These are phyloP conservation scores for Aphanomyces euteiches DNA, from an alignment of 352 stramenopile species.

Conservation along the genomic window DNA sequence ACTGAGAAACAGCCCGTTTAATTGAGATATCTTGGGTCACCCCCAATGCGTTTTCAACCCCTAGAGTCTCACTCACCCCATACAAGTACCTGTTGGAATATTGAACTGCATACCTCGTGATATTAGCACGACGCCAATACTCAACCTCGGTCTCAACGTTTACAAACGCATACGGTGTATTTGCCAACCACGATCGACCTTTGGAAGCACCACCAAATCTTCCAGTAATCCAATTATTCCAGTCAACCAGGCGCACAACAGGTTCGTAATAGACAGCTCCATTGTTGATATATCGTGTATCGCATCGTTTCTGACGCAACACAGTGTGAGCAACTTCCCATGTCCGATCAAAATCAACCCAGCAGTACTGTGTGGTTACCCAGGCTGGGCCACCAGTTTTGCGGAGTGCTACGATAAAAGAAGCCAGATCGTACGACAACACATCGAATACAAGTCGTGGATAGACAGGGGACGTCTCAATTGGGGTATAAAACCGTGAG, in stretches of 20 bases:
- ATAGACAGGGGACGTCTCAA: background rate
- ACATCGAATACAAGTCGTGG: background rate
- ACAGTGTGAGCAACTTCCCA: conserved; percentile 24
- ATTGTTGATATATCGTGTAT: background rate
- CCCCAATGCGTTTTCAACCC: conserved; percentile 19
- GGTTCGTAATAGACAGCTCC: conserved; percentile 11
- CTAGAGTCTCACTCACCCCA: conserved; percentile 3
- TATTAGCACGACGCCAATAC: background rate
- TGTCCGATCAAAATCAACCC: conserved; percentile 16
- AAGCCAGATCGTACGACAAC: background rate
- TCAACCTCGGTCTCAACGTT: background rate
- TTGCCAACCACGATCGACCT: background rate
- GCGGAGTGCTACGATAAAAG: background rate
- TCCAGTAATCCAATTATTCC: background rate
- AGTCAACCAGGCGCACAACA: background rate
- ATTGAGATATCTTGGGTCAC: conserved; percentile 11
- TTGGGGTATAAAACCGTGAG: conserved; percentile 7
- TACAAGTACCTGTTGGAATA: conserved; percentile 15
- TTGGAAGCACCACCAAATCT: background rate
- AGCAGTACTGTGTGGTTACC: conserved; percentile 18
- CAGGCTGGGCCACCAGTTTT: background rate
- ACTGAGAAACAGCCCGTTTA: background rate
- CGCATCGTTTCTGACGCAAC: conserved; percentile 1
- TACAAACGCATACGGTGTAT: background rate
- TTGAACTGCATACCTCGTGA: conserved; percentile 4